Conservation (phyloP, 2,329 filamentous ascomycete genomes). For the Grosmannia clavigera region DNA sequence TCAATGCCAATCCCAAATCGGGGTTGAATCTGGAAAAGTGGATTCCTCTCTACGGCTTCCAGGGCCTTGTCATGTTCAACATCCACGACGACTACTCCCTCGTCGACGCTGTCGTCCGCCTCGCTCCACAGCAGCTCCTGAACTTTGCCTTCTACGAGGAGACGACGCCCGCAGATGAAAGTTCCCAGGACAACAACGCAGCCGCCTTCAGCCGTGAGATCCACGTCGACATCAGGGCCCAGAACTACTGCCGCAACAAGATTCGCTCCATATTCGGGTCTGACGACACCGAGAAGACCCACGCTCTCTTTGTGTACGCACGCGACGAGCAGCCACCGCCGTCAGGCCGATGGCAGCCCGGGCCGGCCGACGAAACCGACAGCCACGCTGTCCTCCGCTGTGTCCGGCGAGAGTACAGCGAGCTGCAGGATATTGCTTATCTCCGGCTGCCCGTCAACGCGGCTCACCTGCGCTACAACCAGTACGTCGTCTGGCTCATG, state of each 20-base stretch:
- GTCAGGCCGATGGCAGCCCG: not conserved
- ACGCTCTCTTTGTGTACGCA: conserved; percentile 4
- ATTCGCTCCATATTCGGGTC: not conserved
- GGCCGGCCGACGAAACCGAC: not conserved
- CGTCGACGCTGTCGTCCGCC: conserved; percentile 6
- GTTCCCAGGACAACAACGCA: not conserved
- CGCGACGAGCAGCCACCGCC: not conserved
- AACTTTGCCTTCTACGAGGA: conserved; percentile 1
- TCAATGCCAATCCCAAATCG: not conserved
- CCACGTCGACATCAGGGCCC: not conserved
- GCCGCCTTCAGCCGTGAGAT: not conserved
- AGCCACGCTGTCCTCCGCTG: conserved; percentile 1
- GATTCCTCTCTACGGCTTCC: conserved; percentile 6
- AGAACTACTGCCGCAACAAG: not conserved
- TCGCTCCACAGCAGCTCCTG: not conserved
- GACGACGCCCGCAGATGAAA: too few relatives aligned
- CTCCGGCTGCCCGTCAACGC: conserved; percentile 2
- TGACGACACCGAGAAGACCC: not conserved
- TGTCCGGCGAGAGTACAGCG: not conserved
- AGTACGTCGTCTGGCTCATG: conserved; percentile 3
- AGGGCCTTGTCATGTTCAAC: conserved; percentile 9
- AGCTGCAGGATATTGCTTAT: conserved; percentile 4
- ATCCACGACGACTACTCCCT: conserved; percentile 1
- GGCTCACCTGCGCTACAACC: not conserved
- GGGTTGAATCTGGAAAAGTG: not conserved